Conservation (phyloP, 768 basidiomycete species). For the Suillus occidentalis region DNA sequence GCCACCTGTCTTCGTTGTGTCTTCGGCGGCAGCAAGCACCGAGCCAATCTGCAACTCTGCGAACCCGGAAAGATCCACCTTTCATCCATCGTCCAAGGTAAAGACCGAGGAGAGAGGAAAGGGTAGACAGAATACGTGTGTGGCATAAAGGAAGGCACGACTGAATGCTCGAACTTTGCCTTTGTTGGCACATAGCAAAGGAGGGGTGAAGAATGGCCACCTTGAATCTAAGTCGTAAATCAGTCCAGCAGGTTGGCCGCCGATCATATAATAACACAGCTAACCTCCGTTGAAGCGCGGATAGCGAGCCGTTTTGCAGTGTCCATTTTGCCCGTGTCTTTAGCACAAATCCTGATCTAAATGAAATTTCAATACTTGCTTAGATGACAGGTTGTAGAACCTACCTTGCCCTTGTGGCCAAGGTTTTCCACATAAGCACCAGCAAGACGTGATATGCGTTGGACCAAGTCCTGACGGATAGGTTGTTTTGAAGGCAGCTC, state of each 20-base stretch:
- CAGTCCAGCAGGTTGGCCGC: neutral
- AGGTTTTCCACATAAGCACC: constrained; percentile 62
- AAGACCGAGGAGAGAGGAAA: constrained; percentile 49
- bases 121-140: constrained; percentile 66
- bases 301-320: constrained; percentile 53
- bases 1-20: constrained; percentile 37
- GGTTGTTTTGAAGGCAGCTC: constrained; percentile 45
- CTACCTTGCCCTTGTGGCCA: constrained; percentile 47
- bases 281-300: constrained; percentile 54
- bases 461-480: constrained; percentile 49
- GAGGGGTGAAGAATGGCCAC: constrained; percentile 12
- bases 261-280: constrained; percentile 9
- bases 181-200: constrained; percentile 34
- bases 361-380: constrained; percentile 2
- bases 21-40: constrained; percentile 33
- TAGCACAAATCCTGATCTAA: constrained; percentile 60
- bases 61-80: constrained; percentile 53
- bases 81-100: constrained; percentile 48
- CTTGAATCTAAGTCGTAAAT: neutral
- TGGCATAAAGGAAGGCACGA: constrained; percentile 30
- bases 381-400: constrained; percentile 5
- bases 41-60: constrained; percentile 65
- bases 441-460: constrained; percentile 66
- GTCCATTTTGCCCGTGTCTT: constrained; percentile 36
- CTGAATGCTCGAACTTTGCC: constrained; percentile 23